A percentile compares a stretch with the other conserved stretches of the same genome.
Evolutionary conservation across 1,284 basidiomycete genomes (phyloP).

Genomic region (Malassezia vespertilionis): DNA sequence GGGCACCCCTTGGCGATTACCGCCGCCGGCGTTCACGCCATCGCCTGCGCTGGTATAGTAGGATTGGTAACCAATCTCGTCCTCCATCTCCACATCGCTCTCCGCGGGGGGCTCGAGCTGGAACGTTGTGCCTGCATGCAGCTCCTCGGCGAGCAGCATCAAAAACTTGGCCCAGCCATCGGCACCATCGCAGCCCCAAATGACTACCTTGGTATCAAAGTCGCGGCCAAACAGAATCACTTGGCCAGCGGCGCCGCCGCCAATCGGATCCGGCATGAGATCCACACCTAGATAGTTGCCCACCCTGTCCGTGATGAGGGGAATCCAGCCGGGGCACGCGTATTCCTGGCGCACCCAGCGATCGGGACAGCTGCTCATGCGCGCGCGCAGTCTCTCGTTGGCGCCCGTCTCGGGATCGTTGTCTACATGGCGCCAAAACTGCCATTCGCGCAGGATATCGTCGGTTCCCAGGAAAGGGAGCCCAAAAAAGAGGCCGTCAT

Average conservation of each 20-base stretch:
- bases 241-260: slow-evolving; percentile 65
- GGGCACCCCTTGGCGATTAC: slow-evolving; percentile 37
- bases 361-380: slow-evolving; percentile 78
- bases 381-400: slow-evolving; percentile 29
- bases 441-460: slow-evolving; percentile 38
- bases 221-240: slow-evolving; percentile 95
- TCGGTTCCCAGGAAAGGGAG: slow-evolving; percentile 38
- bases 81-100: slow-evolving; percentile 23
- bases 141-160: slow-evolving; percentile 78
- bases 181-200: slow-evolving; percentile 61
- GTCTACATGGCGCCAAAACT: slow-evolving; percentile 43
- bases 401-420: slow-evolving; percentile 36
- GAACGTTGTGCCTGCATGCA: slow-evolving; percentile 65
- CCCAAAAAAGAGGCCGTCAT: slow-evolving; percentile 44
- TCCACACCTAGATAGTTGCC: slow-evolving; percentile 97
- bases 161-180: slow-evolving; percentile 93
- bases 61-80: slow-evolving; percentile 40
- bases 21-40: slow-evolving; percentile 30
- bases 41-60: slow-evolving; percentile 37
- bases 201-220: slow-evolving; percentile 92
- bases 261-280: slow-evolving; percentile 59
- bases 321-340: slow-evolving; percentile 89
- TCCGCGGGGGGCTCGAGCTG: slow-evolving; percentile 25
- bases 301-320: slow-evolving; percentile 78
- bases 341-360: slow-evolving; percentile 84